Conservation (phyloP, 768 basidiomycete species). For the Podaxis sp. region DNA sequence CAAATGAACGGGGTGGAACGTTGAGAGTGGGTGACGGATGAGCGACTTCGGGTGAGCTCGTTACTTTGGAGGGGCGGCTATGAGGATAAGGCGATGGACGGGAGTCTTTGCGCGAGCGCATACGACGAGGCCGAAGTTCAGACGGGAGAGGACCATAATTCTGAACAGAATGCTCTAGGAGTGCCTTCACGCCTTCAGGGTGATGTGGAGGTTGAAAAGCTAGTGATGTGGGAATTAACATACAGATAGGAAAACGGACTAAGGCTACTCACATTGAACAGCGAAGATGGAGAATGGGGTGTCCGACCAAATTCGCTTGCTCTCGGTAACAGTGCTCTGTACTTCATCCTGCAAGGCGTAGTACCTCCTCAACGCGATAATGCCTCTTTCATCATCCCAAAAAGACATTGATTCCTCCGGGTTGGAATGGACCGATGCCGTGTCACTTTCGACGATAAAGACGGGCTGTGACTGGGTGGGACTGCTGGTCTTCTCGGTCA, state of each 20-base stretch:
- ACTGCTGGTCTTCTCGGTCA: conserved; percentile 34
- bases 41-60: conserved; percentile 35
- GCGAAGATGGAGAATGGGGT: conserved; percentile 75
- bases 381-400: conserved; percentile 74
- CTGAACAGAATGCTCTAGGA: conserved; percentile 71
- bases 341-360: conserved; percentile 72
- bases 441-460: conserved; percentile 59
- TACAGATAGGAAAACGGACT: not conserved
- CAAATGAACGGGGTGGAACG: not conserved
- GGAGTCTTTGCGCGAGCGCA: conserved; percentile 68
- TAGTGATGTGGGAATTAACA: conserved; percentile 26
- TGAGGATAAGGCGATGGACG: conserved; percentile 74
- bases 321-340: conserved; percentile 63
- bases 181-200: conserved; percentile 66
- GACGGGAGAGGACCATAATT: conserved; percentile 74
- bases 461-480: conserved; percentile 43
- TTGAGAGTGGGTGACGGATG: not conserved
- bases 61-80: conserved; percentile 43
- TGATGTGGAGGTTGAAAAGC: conserved; percentile 72
- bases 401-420: conserved; percentile 31
- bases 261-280: conserved; percentile 58
- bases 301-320: conserved; percentile 63
- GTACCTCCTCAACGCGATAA: conserved; percentile 62
- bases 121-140: conserved; percentile 61
- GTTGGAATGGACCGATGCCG: conserved; percentile 44